phyloP scores from a whole-genome alignment of 768 basidiomycete genomes.

The Suillus brevipes region DNA sequence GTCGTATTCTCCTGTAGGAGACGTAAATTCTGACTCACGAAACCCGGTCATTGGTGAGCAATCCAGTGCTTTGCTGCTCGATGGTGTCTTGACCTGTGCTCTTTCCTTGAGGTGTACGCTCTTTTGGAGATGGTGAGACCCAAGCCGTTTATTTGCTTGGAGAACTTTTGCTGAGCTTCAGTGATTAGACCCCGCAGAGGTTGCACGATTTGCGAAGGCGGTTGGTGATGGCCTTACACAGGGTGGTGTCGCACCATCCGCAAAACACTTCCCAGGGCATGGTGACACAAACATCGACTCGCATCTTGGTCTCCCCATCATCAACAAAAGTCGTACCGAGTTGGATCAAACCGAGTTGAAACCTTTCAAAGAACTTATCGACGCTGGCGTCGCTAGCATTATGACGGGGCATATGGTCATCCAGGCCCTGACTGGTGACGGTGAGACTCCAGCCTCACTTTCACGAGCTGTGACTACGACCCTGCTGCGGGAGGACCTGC shows the following conservation, averaged over 20 bases:
- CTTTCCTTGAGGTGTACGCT: constrained; percentile 54
- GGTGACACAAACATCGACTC: constrained; percentile 75
- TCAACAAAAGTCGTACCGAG: constrained; percentile 47
- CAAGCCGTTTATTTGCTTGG: neutral
- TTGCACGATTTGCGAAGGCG: constrained; percentile 48
- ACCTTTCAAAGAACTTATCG: constrained; percentile 54
- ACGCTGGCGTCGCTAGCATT: constrained; percentile 48
- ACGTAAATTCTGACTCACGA: constrained; percentile 66
- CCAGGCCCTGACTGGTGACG: constrained; percentile 51
- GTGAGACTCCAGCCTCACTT: constrained; percentile 58
- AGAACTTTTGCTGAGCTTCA: neutral
- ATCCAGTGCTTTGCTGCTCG: neutral
- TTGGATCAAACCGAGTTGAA: constrained; percentile 52
- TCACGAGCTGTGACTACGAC: constrained; percentile 52
- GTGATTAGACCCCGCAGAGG: constrained; percentile 50
- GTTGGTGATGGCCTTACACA: constrained; percentile 49
- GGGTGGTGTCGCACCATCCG: constrained; percentile 55
- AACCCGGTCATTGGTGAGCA: constrained; percentile 71
- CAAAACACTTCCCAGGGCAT: constrained; percentile 76
- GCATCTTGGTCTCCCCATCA: constrained; percentile 63
- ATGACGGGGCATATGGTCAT: constrained; percentile 80
- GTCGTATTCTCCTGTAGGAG: constrained; percentile 70
- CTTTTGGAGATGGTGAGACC: constrained; percentile 62
- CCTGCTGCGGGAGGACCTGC: constrained; percentile 51
- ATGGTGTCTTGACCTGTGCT: neutral